Evolutionary conservation across 345 rosid species (phyloP).

Genomic region (Psidium friedrichsthalianum): DNA sequence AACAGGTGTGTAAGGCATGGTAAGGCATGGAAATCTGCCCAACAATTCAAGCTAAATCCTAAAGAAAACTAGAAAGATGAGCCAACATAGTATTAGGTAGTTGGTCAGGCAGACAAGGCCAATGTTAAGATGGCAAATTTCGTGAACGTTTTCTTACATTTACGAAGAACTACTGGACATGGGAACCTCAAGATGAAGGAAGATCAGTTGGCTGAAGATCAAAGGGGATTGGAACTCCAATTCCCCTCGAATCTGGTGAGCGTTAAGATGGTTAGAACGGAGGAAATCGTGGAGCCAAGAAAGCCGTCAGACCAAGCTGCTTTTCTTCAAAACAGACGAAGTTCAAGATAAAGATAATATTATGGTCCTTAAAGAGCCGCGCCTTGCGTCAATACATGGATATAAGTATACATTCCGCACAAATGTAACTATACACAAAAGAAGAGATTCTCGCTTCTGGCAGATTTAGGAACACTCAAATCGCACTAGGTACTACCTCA

Average conservation of each 20-base stretch:
- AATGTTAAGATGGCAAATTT: too few species aligned
- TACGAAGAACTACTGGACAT: background rate
- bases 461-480: background rate
- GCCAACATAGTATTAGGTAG: too few species aligned
- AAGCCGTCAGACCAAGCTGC: background rate
- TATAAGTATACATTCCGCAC: background rate
- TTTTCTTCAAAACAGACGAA: background rate
- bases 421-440: background rate
- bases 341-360: background rate
- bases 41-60: too few species aligned
- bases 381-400: background rate
- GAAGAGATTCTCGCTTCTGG: background rate
- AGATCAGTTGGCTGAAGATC: background rate
- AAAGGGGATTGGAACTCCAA: background rate
- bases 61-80: too few species aligned
- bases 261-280: background rate
- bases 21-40: too few species aligned
- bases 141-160: too few species aligned
- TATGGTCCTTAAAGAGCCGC: background rate
- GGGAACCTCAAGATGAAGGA: background rate
- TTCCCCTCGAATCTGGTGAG: too few species aligned
- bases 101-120: too few species aligned
- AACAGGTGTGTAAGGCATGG: too few species aligned
- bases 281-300: background rate
- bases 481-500: background rate